Evolutionary conservation across 352 stramenopile genomes (phyloP).

Genomic region (Pythium brachiatum): DNA sequence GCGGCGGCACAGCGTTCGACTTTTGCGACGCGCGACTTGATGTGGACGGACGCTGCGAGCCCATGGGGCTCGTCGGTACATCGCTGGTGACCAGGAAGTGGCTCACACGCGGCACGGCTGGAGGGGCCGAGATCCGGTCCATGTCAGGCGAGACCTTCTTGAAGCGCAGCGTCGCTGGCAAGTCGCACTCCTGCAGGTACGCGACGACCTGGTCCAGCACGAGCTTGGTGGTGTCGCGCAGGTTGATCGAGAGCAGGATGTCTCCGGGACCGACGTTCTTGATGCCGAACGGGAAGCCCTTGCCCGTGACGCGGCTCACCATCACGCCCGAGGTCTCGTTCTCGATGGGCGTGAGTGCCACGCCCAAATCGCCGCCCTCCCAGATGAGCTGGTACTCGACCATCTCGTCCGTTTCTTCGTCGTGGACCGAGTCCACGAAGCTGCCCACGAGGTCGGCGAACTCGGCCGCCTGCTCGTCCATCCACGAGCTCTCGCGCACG

Average conservation of each 20-base stretch:
- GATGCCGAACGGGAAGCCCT: conserved; percentile 86
- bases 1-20: background rate
- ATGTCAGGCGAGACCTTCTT: conserved; percentile 74
- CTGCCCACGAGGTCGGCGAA: conserved; percentile 80
- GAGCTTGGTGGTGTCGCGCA: conserved; percentile 76
- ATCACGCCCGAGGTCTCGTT: conserved; percentile 51
- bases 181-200: conserved; percentile 79
- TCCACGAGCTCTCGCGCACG: conserved; percentile 39
- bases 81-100: conserved; percentile 69
- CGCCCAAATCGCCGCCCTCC: conserved; percentile 80
- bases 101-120: conserved; percentile 49
- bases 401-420: conserved; percentile 81
- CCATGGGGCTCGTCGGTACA: conserved; percentile 54
- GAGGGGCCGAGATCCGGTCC: conserved; percentile 30
- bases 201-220: conserved; percentile 79
- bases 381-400: conserved; percentile 89
- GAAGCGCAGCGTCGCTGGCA: conserved; percentile 83
- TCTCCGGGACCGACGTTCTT: conserved; percentile 85
- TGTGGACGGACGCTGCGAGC: conserved; percentile 22
- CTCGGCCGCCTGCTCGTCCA: conserved; percentile 85
- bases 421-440: conserved; percentile 83
- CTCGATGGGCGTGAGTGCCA: conserved; percentile 79
- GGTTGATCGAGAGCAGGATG: conserved; percentile 80
- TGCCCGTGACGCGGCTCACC: conserved; percentile 81
- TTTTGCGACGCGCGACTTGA: conserved; percentile 21